Conservation (phyloP, 2,329 filamentous ascomycete species). For the Apiospora sp. region DNA sequence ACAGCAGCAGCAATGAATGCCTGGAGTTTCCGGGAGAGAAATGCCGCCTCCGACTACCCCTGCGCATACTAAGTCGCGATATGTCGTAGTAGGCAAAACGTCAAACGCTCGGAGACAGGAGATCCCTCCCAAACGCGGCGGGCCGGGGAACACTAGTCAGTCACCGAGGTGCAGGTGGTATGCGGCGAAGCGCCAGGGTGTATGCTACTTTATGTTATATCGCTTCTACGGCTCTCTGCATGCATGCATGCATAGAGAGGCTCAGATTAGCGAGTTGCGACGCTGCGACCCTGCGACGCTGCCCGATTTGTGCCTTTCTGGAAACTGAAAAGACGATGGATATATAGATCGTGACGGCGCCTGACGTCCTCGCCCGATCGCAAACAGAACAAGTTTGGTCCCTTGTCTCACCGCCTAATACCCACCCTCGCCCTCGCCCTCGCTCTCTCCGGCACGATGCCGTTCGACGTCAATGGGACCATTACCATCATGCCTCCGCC, state of each 20-base stretch:
- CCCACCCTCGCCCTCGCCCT: too few relatives aligned
- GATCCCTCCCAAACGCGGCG: not conserved
- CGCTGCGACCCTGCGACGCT: too few relatives aligned
- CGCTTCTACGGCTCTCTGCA: too few relatives aligned
- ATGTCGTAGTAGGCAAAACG: not conserved
- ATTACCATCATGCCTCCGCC: conserved; percentile 26
- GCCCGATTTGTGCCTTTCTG: too few relatives aligned
- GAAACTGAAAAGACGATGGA: too few relatives aligned
- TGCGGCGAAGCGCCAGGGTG: not conserved
- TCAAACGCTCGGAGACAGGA: not conserved
- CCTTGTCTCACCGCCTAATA: not conserved
- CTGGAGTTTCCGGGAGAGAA: not conserved
- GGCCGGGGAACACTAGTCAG: not conserved
- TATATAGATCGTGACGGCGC: not conserved
- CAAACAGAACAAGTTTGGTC: not conserved
- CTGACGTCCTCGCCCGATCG: not conserved
- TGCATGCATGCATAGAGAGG: too few relatives aligned
- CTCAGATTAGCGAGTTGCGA: too few relatives aligned
- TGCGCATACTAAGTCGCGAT: not conserved
- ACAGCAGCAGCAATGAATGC: too few relatives aligned
- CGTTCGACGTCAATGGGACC: conserved; percentile 22
- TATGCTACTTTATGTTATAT: too few relatives aligned
- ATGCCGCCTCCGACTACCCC: not conserved
- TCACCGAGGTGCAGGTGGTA: not conserved
- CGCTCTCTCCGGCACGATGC: not conserved